These are phyloP conservation scores for Penicillium taxi DNA, from an alignment of 495 filamentous ascomycete species.

Conservation along the genomic window DNA sequence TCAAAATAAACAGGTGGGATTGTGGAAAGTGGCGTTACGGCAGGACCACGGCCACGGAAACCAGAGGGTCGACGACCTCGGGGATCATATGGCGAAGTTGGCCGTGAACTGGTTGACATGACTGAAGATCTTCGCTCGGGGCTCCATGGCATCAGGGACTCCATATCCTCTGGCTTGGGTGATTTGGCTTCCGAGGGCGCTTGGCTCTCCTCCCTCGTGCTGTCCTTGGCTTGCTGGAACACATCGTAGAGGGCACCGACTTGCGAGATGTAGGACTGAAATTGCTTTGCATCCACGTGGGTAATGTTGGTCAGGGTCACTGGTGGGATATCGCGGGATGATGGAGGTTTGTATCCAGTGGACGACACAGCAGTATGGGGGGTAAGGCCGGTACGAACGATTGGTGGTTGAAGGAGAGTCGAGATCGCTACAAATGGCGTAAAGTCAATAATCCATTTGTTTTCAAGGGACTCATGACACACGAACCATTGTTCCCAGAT, in stretches of 20 bases:
- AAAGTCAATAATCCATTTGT: conserved; percentile 2
- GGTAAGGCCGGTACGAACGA: conserved; percentile 76
- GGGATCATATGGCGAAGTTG: conserved; percentile 34
- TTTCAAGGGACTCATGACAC: background rate
- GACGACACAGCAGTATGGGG: conserved; percentile 61
- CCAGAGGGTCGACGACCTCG: conserved; percentile 29
- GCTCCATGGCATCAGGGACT: conserved; percentile 29
- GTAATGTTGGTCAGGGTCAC: conserved; percentile 87
- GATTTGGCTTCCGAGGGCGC: conserved; percentile 24
- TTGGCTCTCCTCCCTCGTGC: conserved; percentile 46
- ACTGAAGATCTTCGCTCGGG: conserved; percentile 32
- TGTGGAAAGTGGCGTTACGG: conserved; percentile 77
- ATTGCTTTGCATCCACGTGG: conserved; percentile 68
- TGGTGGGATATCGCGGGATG: conserved; percentile 88
- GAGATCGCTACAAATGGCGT: conserved; percentile 64
- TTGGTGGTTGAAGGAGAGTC: conserved; percentile 82
- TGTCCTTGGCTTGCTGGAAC: conserved; percentile 66
- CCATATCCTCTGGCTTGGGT: conserved; percentile 28
- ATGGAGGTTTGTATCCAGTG: conserved; percentile 70
- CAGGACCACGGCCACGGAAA: conserved; percentile 42
- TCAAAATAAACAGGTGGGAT: conserved; percentile 94
- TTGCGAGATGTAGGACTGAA: conserved; percentile 75
- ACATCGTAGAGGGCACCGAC: conserved; percentile 77
- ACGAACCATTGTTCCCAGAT: conserved; percentile 68
- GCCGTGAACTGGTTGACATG: conserved; percentile 31